These are phyloP conservation scores for Populus hybrid DNA, from an alignment of 441 rosid species.

Conservation along the genomic window DNA sequence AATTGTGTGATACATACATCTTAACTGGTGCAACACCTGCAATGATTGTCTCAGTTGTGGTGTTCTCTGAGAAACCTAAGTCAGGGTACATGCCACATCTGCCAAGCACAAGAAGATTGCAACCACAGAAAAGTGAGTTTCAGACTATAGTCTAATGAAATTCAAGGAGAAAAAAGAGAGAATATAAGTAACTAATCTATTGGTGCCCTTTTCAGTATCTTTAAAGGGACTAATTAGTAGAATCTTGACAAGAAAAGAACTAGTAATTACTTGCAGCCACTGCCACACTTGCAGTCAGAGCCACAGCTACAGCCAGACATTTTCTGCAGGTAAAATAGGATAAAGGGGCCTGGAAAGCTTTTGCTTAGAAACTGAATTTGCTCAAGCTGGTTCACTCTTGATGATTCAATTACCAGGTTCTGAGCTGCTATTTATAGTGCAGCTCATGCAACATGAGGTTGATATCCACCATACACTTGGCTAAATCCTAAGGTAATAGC, in stretches of 20 bases:
- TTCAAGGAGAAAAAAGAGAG: too few species aligned
- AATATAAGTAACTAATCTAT: too few species aligned
- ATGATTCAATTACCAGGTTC: neutral
- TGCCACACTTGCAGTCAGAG: neutral
- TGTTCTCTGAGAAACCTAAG: slow-evolving; percentile 36
- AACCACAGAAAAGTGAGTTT: neutral
- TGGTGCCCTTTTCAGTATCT: too few species aligned
- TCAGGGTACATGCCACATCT: slow-evolving; percentile 56
- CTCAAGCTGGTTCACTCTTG: neutral
- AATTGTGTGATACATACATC: slow-evolving; percentile 17
- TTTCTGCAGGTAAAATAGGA: neutral
- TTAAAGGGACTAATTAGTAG: neutral
- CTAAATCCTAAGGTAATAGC: neutral
- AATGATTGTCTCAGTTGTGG: slow-evolving; percentile 29
- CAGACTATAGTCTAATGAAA: too few species aligned
- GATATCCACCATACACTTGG: neutral
- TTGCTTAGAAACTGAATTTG: neutral
- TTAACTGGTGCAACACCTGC: slow-evolving; percentile 47
- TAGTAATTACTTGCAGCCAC: neutral
- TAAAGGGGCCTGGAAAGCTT: too few species aligned
- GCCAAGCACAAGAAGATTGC: neutral
- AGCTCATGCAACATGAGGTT: neutral
- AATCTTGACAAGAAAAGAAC: neutral
- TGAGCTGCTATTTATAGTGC: neutral
- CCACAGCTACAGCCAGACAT: neutral